These are phyloP conservation scores for Ceratocystis papillata DNA, from an alignment of 2,329 filamentous ascomycete genomes.

Conservation along the genomic window DNA sequence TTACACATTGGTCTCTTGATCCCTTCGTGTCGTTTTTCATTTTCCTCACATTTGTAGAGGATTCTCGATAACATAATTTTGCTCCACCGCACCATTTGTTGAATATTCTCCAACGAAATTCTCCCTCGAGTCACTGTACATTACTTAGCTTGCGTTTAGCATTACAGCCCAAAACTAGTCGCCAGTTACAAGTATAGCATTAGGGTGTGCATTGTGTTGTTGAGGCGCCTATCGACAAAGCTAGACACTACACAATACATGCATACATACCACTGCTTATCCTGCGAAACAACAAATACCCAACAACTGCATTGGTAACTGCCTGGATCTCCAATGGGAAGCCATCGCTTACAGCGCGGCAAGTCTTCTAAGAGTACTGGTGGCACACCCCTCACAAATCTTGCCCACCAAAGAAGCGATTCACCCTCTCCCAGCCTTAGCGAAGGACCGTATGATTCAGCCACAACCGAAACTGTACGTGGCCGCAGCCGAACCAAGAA, in stretches of 20 bases:
- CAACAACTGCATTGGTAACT: not conserved
- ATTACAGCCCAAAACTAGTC: not conserved
- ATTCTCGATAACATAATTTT: too few relatives aligned
- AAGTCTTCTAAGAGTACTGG: slow-evolving; percentile 22
- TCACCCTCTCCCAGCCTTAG: slow-evolving; percentile 20
- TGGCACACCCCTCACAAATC: not conserved
- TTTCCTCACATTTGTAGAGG: not conserved
- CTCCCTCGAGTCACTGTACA: not conserved
- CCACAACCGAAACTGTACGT: not conserved
- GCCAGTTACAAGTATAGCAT: too few relatives aligned
- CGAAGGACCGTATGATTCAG: slow-evolving; percentile 9
- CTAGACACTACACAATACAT: not conserved
- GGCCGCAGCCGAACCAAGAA: slow-evolving; percentile 25
- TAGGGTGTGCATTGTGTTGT: not conserved
- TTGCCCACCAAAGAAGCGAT: slow-evolving; percentile 10
- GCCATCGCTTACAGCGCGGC: slow-evolving; percentile 22
- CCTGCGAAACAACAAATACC: not conserved
- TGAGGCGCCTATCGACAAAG: too few relatives aligned
- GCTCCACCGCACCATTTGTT: not conserved
- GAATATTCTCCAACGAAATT: not conserved
- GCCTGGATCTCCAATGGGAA: slow-evolving; percentile 20
- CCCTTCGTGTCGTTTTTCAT: slow-evolving; percentile 2
- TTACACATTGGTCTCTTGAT: not conserved
- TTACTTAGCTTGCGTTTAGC: too few relatives aligned
- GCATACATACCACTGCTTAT: not conserved